Evolutionary conservation across 108 stramenopile species (phyloP), one percentile per base, ranked within the genome.

Genomic region (Poteriospumella lacustris): DNA sequence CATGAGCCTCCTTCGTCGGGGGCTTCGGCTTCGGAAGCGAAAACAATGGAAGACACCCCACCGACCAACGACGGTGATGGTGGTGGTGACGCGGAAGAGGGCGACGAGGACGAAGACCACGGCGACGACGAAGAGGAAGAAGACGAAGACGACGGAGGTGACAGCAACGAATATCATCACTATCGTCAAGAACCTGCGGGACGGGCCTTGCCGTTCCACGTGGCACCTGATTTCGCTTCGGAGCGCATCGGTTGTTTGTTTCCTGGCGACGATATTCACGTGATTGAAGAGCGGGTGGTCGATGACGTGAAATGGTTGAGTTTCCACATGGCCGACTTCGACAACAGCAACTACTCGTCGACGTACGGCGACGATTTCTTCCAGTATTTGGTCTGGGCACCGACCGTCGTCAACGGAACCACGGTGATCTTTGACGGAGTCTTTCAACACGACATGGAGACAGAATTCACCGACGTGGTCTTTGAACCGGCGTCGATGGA

Each of bases 181-280:
- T 73, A 73, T 73, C 26, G 31, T 19, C 9, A 5, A 3, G 31
- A 42, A 9, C 52, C 24, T 24, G 36, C 40, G 26, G 12, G 28
- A 33, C 28, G 31, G 41, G 9, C 31, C 12, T 33, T 64, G 15
- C 12, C 70, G 5, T 52, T 73, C 5, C 36, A 73, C 31, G 12
- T 5, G 5, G 44, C 3, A 42, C 70, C 70, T 33, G 42, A 42
- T 42, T 5, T 73, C 5, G 9, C 38, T 42, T 73, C 70, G 26
- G 70, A 73, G 31, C 26, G 3, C 5, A 42, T 73, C 9, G 70
- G 12, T 42, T 44, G 43, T 26, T 9, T 73, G 36, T 73, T 29
- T 56, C 70, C 70, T 5, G 70, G 70, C 5, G 33, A 5, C 36
- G 70, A 73, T 33, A 42, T 73, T 15, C 3, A 24, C 9, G 70